Conservation (phyloP, 1,284 basidiomycete genomes). For the Farysia itapuensis region DNA sequence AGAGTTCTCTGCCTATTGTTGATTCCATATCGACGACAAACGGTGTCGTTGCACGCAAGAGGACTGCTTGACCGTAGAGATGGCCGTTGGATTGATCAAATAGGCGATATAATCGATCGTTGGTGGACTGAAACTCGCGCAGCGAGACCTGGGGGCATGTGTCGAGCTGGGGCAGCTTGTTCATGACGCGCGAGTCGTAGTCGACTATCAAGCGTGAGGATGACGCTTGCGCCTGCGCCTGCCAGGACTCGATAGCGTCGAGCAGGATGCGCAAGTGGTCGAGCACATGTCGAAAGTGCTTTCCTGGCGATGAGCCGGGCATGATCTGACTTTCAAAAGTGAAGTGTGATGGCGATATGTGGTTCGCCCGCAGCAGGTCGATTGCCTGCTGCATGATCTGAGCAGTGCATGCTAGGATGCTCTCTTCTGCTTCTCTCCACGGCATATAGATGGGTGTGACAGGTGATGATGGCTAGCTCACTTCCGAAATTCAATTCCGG, state of each 20-base stretch:
- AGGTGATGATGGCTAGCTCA: too few relatives aligned
- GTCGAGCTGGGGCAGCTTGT: conserved; percentile 28
- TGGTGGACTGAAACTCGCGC: conserved; percentile 29
- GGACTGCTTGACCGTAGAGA: conserved; percentile 18
- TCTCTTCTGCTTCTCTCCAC: conserved; percentile 34
- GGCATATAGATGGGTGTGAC: conserved; percentile 3
- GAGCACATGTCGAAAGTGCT: conserved; percentile 49
- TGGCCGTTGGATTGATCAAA: conserved; percentile 23
- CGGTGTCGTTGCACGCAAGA: conserved; percentile 48
- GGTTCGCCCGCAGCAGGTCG: conserved; percentile 21
- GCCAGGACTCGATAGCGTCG: conserved; percentile 34
- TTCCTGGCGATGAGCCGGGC: conserved; percentile 40
- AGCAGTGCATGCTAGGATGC: conserved; percentile 34
- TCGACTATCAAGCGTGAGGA: conserved; percentile 16
- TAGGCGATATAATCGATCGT: conserved; percentile 14
- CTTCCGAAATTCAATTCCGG: too few relatives aligned
- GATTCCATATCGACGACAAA: conserved; percentile 37
- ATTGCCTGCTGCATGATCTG: conserved; percentile 49
- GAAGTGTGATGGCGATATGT: conserved; percentile 27
- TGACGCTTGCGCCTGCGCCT: background rate
- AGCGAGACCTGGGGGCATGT: conserved; percentile 24
- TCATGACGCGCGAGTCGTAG: conserved; percentile 42
- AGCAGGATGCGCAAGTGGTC: conserved; percentile 45
- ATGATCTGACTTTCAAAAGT: conserved; percentile 30
- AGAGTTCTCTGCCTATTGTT: conserved; percentile 41